These are phyloP conservation scores for Phoenix dactylifera DNA, from an alignment of 176 grass and related monocot genomes.

Conservation along the genomic window DNA sequence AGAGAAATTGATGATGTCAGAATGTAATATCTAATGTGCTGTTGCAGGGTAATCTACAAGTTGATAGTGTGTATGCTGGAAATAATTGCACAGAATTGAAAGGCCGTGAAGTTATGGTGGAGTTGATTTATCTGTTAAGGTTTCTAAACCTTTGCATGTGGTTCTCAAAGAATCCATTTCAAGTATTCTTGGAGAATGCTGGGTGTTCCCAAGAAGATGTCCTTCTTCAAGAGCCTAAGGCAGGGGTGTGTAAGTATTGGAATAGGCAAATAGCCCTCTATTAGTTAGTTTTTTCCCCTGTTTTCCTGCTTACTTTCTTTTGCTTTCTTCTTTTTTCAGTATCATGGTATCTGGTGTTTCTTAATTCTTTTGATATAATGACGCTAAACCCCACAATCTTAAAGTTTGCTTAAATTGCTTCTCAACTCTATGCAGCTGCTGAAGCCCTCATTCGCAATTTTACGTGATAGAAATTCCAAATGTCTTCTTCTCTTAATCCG, in stretches of 20 bases:
- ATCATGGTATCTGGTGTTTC: no score
- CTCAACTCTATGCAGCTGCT: slow-evolving; percentile 49
- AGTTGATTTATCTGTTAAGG: slow-evolving; percentile 55
- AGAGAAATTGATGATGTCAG: not conserved
- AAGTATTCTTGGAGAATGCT: slow-evolving; percentile 60
- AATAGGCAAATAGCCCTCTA: no score
- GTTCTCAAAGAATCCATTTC: slow-evolving; percentile 83
- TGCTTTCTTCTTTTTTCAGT: no score
- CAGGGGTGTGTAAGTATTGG: slow-evolving; percentile 87
- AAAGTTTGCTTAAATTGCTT: slow-evolving; percentile 9
- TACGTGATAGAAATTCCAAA: slow-evolving; percentile 50
- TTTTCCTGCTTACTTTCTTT: no score
- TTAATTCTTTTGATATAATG: no score
- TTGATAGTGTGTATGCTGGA: slow-evolving; percentile 53
- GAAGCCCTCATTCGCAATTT: slow-evolving; percentile 80
- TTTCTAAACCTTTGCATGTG: slow-evolving; percentile 75
- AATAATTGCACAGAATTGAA: slow-evolving; percentile 59
- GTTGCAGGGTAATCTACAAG: slow-evolving; percentile 55
- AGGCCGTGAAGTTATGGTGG: slow-evolving; percentile 37
- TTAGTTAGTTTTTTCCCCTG: no score
- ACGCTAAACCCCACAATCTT: no score
- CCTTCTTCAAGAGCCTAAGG: slow-evolving; percentile 68
- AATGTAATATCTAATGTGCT: not conserved
- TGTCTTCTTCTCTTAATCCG: slow-evolving; percentile 87
- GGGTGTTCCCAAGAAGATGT: slow-evolving; percentile 61